Percentiles rank a stretch among this genome's conserved stretches.
phyloP scores from a whole-genome alignment of 2,329 filamentous ascomycete species.

The Conoideocrella luteorostrata region DNA sequence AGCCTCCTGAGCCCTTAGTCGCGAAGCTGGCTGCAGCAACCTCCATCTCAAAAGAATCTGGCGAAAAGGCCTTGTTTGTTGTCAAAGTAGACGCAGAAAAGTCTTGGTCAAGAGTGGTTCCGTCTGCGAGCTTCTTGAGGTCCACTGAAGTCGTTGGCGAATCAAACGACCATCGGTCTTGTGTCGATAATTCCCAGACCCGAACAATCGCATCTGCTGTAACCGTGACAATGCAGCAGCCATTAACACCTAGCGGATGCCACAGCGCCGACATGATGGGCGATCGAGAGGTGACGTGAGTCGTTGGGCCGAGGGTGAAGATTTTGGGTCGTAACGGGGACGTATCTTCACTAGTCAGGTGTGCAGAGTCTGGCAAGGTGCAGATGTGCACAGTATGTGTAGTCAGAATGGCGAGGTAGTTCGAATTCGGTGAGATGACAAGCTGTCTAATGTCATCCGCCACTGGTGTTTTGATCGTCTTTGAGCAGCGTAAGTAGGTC shows the following conservation, averaged over 20 bases:
- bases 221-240: slow-evolving; percentile 77
- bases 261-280: slow-evolving; percentile 77
- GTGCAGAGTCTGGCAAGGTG: slow-evolving; percentile 72
- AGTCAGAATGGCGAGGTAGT: slow-evolving; percentile 79
- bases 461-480: slow-evolving; percentile 72
- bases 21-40: slow-evolving; percentile 83
- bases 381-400: slow-evolving; percentile 83
- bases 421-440: slow-evolving; percentile 72
- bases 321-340: slow-evolving; percentile 72
- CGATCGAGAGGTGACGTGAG: slow-evolving; percentile 80
- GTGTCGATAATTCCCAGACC: slow-evolving; percentile 82
- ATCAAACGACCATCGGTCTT: slow-evolving; percentile 82
- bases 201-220: slow-evolving; percentile 84
- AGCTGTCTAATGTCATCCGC: slow-evolving; percentile 81
- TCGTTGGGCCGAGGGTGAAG: slow-evolving; percentile 86
- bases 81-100: slow-evolving; percentile 69
- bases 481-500: slow-evolving; percentile 7
- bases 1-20: slow-evolving; percentile 63
- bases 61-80: slow-evolving; percentile 76
- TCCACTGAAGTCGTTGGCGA: slow-evolving; percentile 78
- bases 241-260: slow-evolving; percentile 84
- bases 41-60: slow-evolving; percentile 88
- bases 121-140: slow-evolving; percentile 81
- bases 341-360: slow-evolving; percentile 63
- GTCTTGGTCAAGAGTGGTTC: slow-evolving; percentile 73